These are phyloP conservation scores for Moniliophthora roreri DNA, from an alignment of 1,284 basidiomycete genomes.

Conservation along the genomic window DNA sequence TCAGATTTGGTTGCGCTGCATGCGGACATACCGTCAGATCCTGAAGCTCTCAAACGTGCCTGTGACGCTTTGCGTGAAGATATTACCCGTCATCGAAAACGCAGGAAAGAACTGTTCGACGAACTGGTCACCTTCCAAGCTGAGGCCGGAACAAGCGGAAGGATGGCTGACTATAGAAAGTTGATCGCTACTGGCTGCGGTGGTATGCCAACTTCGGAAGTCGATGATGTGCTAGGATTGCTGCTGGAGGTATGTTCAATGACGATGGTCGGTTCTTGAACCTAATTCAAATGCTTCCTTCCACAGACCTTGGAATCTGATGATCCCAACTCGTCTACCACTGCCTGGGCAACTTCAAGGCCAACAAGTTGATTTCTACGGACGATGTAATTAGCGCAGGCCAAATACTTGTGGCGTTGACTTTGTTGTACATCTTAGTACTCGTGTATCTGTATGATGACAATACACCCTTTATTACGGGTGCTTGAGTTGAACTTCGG, in stretches of 20 bases:
- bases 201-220: constrained; percentile 81
- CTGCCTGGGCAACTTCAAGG: constrained; percentile 34
- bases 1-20: constrained; percentile 62
- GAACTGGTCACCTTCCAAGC: constrained; percentile 79
- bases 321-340: constrained; percentile 60
- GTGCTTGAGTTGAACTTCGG: no score
- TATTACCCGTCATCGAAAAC: constrained; percentile 62
- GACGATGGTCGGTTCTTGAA: background rate
- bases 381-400: background rate
- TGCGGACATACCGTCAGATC: constrained; percentile 54
- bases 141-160: constrained; percentile 85
- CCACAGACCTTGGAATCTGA: constrained; percentile 71
- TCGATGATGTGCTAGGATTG: constrained; percentile 82
- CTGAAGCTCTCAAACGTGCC: constrained; percentile 54
- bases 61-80: constrained; percentile 67
- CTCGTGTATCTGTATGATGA: background rate
- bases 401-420: background rate
- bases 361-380: constrained; percentile 4
- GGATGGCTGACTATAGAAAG: constrained; percentile 85
- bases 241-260: constrained; percentile 69
- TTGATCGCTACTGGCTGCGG: constrained; percentile 88
- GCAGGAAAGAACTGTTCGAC: constrained; percentile 71
- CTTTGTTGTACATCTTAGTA: background rate
- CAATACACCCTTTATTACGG: background rate
- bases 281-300: constrained; percentile 6